Percentiles rank a stretch among this genome's conserved stretches.
Conservation (phyloP, 768 basidiomycete genomes). For the Kwoniella pini region DNA sequence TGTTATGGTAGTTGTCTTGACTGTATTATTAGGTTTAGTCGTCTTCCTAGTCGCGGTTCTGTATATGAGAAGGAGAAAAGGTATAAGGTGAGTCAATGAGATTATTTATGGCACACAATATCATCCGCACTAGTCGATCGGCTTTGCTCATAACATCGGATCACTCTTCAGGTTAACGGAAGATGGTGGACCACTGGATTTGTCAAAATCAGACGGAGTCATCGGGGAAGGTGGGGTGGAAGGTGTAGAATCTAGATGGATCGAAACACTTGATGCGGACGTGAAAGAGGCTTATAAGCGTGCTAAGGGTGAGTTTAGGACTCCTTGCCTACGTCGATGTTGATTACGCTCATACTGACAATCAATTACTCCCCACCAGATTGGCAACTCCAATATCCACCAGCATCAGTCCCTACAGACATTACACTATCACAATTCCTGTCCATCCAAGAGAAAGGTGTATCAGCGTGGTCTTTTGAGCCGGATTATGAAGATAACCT, state of each 20-base stretch:
- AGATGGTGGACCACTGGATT: constrained; percentile 87
- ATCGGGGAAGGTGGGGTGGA: constrained; percentile 92
- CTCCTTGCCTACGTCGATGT: background rate
- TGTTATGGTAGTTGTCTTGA: constrained; percentile 87
- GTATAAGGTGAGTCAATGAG: constrained; percentile 46
- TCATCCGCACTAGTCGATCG: too few species aligned
- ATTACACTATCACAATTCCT: constrained; percentile 98
- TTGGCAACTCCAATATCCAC: constrained; percentile 72
- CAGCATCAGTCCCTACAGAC: constrained; percentile 95
- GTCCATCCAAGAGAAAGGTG: constrained; percentile 98
- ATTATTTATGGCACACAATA: too few species aligned
- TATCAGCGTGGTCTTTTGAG: constrained; percentile 98
- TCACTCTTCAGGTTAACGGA: constrained; percentile 66
- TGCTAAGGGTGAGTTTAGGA: constrained; percentile 71
- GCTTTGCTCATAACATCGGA: too few species aligned
- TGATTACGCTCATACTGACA: background rate
- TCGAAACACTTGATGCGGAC: constrained; percentile 73
- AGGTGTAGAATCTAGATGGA: constrained; percentile 87
- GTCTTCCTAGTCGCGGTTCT: constrained; percentile 88
- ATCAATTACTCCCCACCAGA: constrained; percentile 40
- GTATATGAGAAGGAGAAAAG: constrained; percentile 60
- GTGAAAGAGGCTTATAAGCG: constrained; percentile 71
- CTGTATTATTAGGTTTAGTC: constrained; percentile 87
- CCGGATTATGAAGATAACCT: constrained; percentile 95
- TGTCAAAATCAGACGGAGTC: constrained; percentile 81